Base-by-base conservation (phyloP, 2,329 filamentous ascomycete species). In the Fonsecaea pugnacius region DNA sequence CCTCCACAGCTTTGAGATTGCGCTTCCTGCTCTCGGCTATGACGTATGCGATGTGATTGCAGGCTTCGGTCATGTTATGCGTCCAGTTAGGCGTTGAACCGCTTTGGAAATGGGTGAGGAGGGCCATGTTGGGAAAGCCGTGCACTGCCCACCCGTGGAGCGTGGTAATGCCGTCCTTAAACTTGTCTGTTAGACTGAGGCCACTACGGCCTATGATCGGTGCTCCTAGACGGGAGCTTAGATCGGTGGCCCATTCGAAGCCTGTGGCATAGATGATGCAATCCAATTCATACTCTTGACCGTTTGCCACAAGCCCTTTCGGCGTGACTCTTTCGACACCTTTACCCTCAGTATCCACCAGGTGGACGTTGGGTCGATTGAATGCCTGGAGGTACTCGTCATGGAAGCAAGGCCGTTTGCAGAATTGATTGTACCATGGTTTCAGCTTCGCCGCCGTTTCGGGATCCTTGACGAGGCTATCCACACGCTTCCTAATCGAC, bases 371-470 rank as follows among this genome's bases (percentile, higher is more conserved):
- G 0, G 79, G 74, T 32, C 71, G 72, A 74, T 90, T 90, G 79
- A 89, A 89, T 0, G 82, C 69, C 3, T 78, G 71, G 0, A 89
- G 79, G 69, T 87, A 30, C 27, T 30, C 27, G 27, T 89, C 84
- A 73, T 85, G 84, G 70, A 0, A 89, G 43, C 78, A 82, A 0
- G 87, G 86, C 0, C 87, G 81, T 73, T 89, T 89, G 77, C 87
- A 89, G 81, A 83, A 87, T 0, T 75, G 74, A 0, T 83, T 80
- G 70, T 88, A 89, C 83, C 84, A 87, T 0, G 85, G 77, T 70
- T 86, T 84, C 2, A 62, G 59, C 1, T 5, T 21, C 67, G 8
- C 64, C 0, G 86, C 86, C 0, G 81, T 84, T 1, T 73, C 73
- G 9, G 73, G 72, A 68, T 88, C 80, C 38, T 80, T 73, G 16